Base-by-base conservation (phyloP, 345 rosid species). In the Luvunga scandens region DNA sequence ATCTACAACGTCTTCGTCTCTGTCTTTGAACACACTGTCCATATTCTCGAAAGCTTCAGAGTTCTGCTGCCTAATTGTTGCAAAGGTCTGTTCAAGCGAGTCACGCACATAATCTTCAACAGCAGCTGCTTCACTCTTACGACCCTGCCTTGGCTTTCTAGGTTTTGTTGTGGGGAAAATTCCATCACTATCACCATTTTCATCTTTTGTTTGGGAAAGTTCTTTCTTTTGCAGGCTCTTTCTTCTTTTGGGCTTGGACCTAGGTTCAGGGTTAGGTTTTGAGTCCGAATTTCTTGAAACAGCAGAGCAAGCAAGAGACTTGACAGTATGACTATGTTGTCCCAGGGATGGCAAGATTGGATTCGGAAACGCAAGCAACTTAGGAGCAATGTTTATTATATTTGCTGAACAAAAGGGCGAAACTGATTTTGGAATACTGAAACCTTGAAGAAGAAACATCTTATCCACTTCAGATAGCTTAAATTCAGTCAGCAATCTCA, bases 21-120 rank as follows among this genome's bases (percentile, higher is more conserved):
- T 83, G 36, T 84, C 88, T 81, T 88, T 95, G 78, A 91, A 75
- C 67, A 92, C 76, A 65, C 55, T 79, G 56, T 81, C 91, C 81
- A 81, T 83, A 30, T 83, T 71, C 85, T 88, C 92, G 22, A 89
- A 79, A 78, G 60, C 83, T 42, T 88, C 88, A 0, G 94, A 93
- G 72, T 83, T 84, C 81, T 90, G 85, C 72, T 85, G 79, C 12
- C 90, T 80, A 67, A 95, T 89, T 12, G 96, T 84, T 59, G 87
- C 88, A 82, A 95, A 89, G 0, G 99, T 92, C 3, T 30, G 83
- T 38, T 89, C 96, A 45, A 95, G 92, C 2, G 89, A 82, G 71
- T 50, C 88, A 38, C 98, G 91, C 10, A 95, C 85, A 71, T 86
- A 91, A 81, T 95, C 95, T 75, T 93, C 99, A 16, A 93, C 96